phyloP scores from a whole-genome alignment of 306 rosid species.

The Castanea crenata region DNA sequence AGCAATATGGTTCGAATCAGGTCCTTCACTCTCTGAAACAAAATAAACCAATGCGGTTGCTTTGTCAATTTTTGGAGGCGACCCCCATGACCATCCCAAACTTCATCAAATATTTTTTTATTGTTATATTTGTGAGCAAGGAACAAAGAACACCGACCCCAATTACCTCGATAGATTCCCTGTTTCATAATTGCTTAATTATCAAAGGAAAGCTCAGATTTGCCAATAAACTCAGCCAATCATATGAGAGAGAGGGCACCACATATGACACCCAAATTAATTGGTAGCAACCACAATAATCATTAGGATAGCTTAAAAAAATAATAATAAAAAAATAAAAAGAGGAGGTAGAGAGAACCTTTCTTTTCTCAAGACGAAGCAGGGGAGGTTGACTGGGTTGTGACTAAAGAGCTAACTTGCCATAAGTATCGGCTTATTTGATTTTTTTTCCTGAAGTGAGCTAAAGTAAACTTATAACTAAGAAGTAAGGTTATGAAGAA shows the following conservation, averaged over 20 bases:
- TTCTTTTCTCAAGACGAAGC: no score
- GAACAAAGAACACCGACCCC: neutral
- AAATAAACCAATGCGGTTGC: neutral
- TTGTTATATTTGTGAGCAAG: neutral
- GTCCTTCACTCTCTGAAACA: slow-evolving; percentile 6
- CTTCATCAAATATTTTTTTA: neutral
- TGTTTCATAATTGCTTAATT: neutral
- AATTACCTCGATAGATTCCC: neutral
- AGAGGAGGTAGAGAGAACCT: no score
- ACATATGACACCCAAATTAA: neutral
- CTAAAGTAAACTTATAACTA: no score
- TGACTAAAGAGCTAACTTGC: no score
- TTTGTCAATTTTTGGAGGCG: slow-evolving; percentile 1
- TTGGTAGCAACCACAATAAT: neutral
- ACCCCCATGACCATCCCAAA: neutral
- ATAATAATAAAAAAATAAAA: no score
- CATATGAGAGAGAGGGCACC: neutral
- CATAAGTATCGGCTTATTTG: no score
- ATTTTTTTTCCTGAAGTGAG: no score
- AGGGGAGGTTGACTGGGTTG: no score
- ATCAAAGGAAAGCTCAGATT: neutral
- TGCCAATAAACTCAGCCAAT: neutral
- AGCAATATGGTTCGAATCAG: slow-evolving; percentile 1
- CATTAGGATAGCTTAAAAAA: neutral
- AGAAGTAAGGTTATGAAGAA: no score